Percentiles rank a stretch among this genome's conserved stretches.
Evolutionary conservation across 495 filamentous ascomycete species (phyloP).

Genomic region (Penicillium lagena): DNA sequence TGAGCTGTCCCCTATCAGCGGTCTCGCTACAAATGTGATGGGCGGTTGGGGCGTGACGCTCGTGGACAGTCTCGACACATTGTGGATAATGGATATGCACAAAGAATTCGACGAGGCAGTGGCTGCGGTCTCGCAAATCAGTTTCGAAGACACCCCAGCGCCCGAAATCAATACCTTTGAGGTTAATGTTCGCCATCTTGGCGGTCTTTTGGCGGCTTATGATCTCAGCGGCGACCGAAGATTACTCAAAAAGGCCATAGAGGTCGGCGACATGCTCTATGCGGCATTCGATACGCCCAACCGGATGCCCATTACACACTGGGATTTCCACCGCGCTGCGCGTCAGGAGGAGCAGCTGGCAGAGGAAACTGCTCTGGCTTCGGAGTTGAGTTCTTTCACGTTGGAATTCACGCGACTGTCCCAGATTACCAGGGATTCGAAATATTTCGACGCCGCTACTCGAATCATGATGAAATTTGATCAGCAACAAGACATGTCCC

Average conservation of each 20-base stretch:
- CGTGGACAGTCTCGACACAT: slow-evolving; percentile 77
- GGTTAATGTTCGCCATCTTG: slow-evolving; percentile 43
- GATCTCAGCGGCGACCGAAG: slow-evolving; percentile 37
- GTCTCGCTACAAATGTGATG: slow-evolving; percentile 54
- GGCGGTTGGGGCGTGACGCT: slow-evolving; percentile 79
- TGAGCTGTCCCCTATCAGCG: slow-evolving; percentile 57
- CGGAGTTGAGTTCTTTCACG: slow-evolving; percentile 74
- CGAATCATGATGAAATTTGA: slow-evolving; percentile 73
- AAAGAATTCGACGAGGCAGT: slow-evolving; percentile 75
- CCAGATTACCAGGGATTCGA: slow-evolving; percentile 72
- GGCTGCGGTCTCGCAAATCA: slow-evolving; percentile 56
- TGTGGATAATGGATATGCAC: slow-evolving; percentile 82
- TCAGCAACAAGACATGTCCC: slow-evolving; percentile 56
- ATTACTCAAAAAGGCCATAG: slow-evolving; percentile 25
- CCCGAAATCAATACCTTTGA: slow-evolving; percentile 42
- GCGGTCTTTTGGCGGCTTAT: slow-evolving; percentile 44
- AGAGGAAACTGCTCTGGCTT: slow-evolving; percentile 37
- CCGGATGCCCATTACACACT: slow-evolving; percentile 30
- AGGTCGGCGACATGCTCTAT: slow-evolving; percentile 32
- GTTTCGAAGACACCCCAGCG: slow-evolving; percentile 47
- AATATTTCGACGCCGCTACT: slow-evolving; percentile 84
- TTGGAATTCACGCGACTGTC: slow-evolving; percentile 87
- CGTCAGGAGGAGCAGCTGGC: slow-evolving; percentile 16
- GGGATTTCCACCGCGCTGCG: slow-evolving; percentile 17
- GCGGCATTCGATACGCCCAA: slow-evolving; percentile 33